Evolutionary conservation across 202 grass and related monocot genomes (phyloP).

Genomic region (Hordeum pubiflorum): DNA sequence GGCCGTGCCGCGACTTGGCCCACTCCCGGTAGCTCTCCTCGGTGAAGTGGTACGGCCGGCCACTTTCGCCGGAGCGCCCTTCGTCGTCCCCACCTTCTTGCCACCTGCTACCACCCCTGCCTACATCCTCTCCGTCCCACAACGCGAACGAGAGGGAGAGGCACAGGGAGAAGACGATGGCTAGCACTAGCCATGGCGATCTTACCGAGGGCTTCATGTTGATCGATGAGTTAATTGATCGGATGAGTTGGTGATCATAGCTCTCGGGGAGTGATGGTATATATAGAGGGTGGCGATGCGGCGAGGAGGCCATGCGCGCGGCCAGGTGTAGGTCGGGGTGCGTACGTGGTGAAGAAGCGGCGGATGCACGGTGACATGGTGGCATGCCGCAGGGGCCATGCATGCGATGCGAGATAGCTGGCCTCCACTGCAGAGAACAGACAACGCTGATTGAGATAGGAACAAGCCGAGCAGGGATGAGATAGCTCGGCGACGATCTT

Average conservation of each 20-base stretch:
- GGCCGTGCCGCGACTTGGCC: conserved; percentile 33
- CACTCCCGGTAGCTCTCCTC: conserved; percentile 39
- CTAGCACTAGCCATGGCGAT: background rate
- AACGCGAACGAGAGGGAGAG: background rate
- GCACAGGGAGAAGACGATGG: conserved; percentile 6
- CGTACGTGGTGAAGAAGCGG: conserved; percentile 27
- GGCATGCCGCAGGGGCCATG: background rate
- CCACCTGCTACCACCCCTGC: background rate
- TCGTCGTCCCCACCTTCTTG: background rate
- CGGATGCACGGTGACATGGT: background rate
- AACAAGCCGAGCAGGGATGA: background rate
- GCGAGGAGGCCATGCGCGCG: conserved; percentile 24
- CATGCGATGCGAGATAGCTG: background rate
- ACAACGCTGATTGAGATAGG: background rate
- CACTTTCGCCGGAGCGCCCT: background rate
- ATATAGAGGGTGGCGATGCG: background rate
- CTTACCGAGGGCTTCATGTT: background rate
- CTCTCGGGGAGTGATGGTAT: background rate
- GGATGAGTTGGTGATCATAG: background rate
- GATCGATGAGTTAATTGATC: background rate
- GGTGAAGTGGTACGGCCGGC: conserved; percentile 48
- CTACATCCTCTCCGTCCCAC: background rate
- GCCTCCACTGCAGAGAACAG: background rate
- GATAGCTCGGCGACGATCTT: background rate
- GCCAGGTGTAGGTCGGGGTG: conserved; percentile 22